These are phyloP conservation scores for Phaeodactylum tricornutum DNA, from an alignment of 108 stramenopile species.

Conservation along the genomic window DNA sequence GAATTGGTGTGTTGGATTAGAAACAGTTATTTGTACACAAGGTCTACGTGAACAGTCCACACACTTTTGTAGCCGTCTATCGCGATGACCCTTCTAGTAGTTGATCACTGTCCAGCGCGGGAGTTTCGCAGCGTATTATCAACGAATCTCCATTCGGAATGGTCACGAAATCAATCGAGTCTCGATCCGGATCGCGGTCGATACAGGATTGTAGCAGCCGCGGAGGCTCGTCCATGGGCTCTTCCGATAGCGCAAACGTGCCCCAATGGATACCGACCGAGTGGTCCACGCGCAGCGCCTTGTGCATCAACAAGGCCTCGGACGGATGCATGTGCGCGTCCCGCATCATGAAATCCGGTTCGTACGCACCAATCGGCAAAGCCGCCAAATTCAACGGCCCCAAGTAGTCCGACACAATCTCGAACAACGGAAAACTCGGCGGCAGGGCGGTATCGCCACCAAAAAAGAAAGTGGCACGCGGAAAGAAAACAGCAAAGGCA, in stretches of 20 bases:
- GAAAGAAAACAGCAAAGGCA: conserved; percentile 45
- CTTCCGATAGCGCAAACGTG: conserved; percentile 76
- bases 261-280: conserved; percentile 91
- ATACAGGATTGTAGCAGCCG: conserved; percentile 18
- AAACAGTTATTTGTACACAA: too few relatives aligned
- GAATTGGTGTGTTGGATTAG: too few relatives aligned
- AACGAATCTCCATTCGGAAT: too few relatives aligned
- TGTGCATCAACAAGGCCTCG: conserved; percentile 81
- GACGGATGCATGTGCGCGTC: conserved; percentile 74
- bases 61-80: too few relatives aligned
- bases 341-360: conserved; percentile 81
- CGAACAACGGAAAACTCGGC: conserved; percentile 66
- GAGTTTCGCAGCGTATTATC: too few relatives aligned
- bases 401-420: conserved; percentile 62
- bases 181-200: too few relatives aligned
- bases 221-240: conserved; percentile 60
- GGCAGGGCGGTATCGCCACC: conserved; percentile 80
- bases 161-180: too few relatives aligned
- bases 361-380: conserved; percentile 93
- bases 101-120: too few relatives aligned
- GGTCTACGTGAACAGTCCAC: too few relatives aligned
- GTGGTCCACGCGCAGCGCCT: conserved; percentile 33
- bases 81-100: too few relatives aligned
- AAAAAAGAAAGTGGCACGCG: conserved; percentile 51
- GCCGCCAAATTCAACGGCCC: conserved; percentile 79